These are phyloP conservation scores for Pseudonectria foliicola DNA, from an alignment of 2,329 filamentous ascomycete species.

Conservation along the genomic window DNA sequence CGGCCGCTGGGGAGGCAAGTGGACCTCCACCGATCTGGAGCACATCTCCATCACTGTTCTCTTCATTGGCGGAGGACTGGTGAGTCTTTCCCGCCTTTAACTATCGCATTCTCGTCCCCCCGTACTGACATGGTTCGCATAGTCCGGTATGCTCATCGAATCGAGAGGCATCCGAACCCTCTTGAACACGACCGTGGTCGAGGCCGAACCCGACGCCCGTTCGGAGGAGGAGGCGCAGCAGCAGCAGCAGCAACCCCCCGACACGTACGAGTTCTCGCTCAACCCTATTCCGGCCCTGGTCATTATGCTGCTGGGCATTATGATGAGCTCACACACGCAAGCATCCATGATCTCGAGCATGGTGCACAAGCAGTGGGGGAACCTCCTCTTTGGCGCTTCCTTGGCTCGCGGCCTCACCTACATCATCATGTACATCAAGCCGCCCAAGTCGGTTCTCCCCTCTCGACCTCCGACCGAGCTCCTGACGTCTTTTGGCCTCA, in stretches of 20 bases:
- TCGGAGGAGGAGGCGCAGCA: conserved; percentile 43
- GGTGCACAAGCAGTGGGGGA: conserved; percentile 92
- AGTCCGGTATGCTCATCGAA: conserved; percentile 81
- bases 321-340: conserved; percentile 94
- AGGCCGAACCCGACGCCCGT: conserved; percentile 27
- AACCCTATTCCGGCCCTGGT: conserved; percentile 86
- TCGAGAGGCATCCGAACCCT: conserved; percentile 62
- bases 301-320: conserved; percentile 79
- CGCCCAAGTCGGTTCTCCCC: conserved; percentile 72
- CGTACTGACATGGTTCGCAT: conserved; percentile 16
- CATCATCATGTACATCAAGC: conserved; percentile 68
- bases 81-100: conserved; percentile 35
- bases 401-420: conserved; percentile 76
- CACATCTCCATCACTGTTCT: conserved; percentile 88
- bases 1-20: conserved; percentile 60
- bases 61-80: conserved; percentile 86
- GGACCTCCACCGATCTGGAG: conserved; percentile 76
- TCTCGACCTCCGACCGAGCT: conserved; percentile 85
- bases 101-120: neutral
- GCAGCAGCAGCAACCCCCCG: conserved; percentile 45
- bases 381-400: conserved; percentile 72
- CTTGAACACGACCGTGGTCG: conserved; percentile 47
- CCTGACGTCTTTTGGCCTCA: conserved; percentile 78
- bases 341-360: conserved; percentile 76
- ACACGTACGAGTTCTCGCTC: conserved; percentile 65